Evolutionary conservation across 805 yeast species (phyloP).

Genomic region (Candida nonsorbophila): DNA sequence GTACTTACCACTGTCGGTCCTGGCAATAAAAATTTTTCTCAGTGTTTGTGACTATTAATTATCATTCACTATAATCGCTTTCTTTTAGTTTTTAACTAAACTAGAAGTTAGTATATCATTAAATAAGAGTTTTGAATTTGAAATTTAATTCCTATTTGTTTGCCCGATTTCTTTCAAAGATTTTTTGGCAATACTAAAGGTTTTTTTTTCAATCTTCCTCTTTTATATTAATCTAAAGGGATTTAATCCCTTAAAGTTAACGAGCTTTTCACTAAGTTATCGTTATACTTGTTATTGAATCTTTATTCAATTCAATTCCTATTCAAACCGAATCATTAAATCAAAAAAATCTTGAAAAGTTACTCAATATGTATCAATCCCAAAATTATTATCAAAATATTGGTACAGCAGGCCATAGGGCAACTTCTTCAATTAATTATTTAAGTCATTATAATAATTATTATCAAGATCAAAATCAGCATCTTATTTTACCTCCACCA

Average conservation of each 20-base stretch:
- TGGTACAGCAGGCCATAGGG: conserved; percentile 37
- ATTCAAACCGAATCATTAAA: conserved; percentile 1
- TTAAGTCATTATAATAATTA: conserved; percentile 1
- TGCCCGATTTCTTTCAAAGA: background rate
- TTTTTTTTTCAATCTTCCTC: conserved; percentile 1
- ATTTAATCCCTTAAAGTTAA: conserved; percentile 2
- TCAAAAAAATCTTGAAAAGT: conserved; percentile 4
- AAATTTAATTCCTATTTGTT: too few relatives aligned
- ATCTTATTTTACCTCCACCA: conserved; percentile 1
- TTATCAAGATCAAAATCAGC: conserved; percentile 2
- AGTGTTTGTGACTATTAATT: too few relatives aligned
- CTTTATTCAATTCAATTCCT: conserved; percentile 3
- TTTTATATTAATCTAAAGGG: too few relatives aligned
- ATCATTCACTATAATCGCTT: too few relatives aligned
- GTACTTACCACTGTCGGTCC: too few relatives aligned
- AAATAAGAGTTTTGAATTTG: too few relatives aligned
- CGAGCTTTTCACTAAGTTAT: conserved; percentile 40
- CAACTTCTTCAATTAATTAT: conserved; percentile 21
- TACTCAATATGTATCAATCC: conserved; percentile 12
- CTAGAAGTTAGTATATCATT: too few relatives aligned
- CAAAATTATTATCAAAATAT: conserved; percentile 15
- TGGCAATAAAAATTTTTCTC: too few relatives aligned
- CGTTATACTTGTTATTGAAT: conserved; percentile 12
- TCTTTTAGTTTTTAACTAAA: conserved; percentile 11
- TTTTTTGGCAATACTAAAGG: conserved; percentile 1